Evolutionary conservation across 495 filamentous ascomycete genomes (phyloP).

Genomic region (Neurospora sp.): DNA sequence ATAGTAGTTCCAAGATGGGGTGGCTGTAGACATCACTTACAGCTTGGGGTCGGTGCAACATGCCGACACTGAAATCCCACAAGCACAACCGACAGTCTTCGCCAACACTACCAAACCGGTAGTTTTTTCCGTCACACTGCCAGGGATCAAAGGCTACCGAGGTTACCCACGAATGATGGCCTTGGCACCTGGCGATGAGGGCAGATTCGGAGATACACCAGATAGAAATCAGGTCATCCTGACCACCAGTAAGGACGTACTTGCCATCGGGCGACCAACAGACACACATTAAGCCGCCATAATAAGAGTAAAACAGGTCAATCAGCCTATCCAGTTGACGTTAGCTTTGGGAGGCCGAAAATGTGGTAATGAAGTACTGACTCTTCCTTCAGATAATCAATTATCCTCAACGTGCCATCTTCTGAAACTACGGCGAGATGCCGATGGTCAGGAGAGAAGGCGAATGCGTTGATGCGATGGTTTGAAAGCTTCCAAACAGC

Average conservation of each 20-base stretch:
- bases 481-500: slow-evolving; percentile 85
- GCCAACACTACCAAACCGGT: slow-evolving; percentile 90
- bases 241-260: slow-evolving; percentile 89
- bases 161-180: slow-evolving; percentile 92
- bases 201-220: slow-evolving; percentile 78
- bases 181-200: slow-evolving; percentile 82
- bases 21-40: slow-evolving; percentile 31
- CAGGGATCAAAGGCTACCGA: slow-evolving; percentile 90
- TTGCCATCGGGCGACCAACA: slow-evolving; percentile 97
- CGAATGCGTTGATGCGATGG: slow-evolving; percentile 77
- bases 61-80: slow-evolving; percentile 96
- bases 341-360: neutral
- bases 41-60: slow-evolving; percentile 76
- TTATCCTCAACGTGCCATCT: slow-evolving; percentile 78
- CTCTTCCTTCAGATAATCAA: slow-evolving; percentile 88
- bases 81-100: slow-evolving; percentile 83
- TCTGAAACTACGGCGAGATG: slow-evolving; percentile 90
- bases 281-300: slow-evolving; percentile 82
- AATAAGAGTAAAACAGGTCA: slow-evolving; percentile 82
- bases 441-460: slow-evolving; percentile 75
- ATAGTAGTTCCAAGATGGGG: no score
- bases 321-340: slow-evolving; percentile 45
- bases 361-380: slow-evolving; percentile 30
- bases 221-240: slow-evolving; percentile 90
- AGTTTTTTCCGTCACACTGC: slow-evolving; percentile 90